Base-by-base conservation (phyloP, 176 grass and related monocot species). In the Eragrostis nindensis region DNA sequence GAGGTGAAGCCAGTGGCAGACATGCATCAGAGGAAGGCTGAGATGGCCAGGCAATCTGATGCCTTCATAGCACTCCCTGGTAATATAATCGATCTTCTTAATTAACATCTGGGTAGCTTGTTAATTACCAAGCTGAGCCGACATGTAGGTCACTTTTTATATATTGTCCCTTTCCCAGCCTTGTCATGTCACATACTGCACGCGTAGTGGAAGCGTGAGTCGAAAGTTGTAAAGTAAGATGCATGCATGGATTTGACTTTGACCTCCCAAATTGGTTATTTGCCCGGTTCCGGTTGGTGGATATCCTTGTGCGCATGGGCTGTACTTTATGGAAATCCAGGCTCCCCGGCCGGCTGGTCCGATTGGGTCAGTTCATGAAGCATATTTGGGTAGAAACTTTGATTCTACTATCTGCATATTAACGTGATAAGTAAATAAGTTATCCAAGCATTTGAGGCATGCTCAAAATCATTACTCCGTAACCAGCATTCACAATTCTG, bases 61-160 rank as follows among this genome's bases (percentile, higher is more conserved):
- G 92, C 92, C 47, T 94, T 94, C 64, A 86, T 94, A 67, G 92
- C 92, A 38, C 82, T 94, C 40, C 92, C 92, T 82, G 89, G 91
- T 94, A 77, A 62, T 61, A 55, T 61, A 61, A 27, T 61, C 12
- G 24, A 61, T 61, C n/a, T 11, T 61, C n/a, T 11, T 61, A 61
- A 61, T 61, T 61, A 61, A 61, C 57, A 61, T 61, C 22, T 27
- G 57, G 57, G 22, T 61, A 6, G 13, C 5, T 24, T 27, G 11
- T 50, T 70, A 42, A 60, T 30, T n/a, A 53, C 36, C 56, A 55
- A 72, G 40, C 24, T 75, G 24, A 84, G 54, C 66, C 62, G 52
- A 62, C 48, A 77, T 17, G 52, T 17, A n/a, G 27, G 8, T 50
- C 29, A 47, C 70, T 61, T 80, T 78, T 75, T 14, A 45, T n/a